These are phyloP conservation scores for Yamadazyma diddensiae DNA, from an alignment of 1,139 yeast species.

Conservation along the genomic window DNA sequence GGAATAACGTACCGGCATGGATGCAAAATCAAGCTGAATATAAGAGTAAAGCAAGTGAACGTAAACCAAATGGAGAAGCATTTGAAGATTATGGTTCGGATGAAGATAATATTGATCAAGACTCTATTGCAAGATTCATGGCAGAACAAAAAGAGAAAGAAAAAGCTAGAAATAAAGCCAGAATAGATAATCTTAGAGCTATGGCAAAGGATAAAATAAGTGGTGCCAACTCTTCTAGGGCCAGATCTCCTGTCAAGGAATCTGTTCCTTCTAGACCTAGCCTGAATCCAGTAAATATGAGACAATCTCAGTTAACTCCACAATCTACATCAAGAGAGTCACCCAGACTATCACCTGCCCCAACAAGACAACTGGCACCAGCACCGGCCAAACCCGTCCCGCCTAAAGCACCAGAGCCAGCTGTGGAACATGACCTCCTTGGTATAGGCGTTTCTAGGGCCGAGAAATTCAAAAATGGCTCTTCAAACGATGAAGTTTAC, in stretches of 20 bases:
- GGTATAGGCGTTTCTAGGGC: conserved; percentile 15
- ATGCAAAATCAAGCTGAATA: conserved; percentile 60
- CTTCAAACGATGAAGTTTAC: conserved; percentile 11
- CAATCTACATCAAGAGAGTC: neutral
- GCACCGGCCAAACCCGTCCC: conserved; percentile 2
- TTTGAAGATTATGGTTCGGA: conserved; percentile 43
- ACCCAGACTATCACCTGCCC: conserved; percentile 1
- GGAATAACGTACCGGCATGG: conserved; percentile 70
- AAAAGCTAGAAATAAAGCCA: conserved; percentile 28
- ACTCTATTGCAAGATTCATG: conserved; percentile 40
- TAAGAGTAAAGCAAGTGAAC: conserved; percentile 39
- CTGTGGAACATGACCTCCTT: conserved; percentile 24
- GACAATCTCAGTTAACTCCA: neutral
- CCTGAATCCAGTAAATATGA: conserved; percentile 4
- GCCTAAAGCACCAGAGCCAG: conserved; percentile 5
- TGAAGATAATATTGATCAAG: conserved; percentile 43
- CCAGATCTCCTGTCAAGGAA: conserved; percentile 7
- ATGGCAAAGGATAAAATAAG: conserved; percentile 18
- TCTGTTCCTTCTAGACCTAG: conserved; percentile 6
- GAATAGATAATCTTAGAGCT: conserved; percentile 22
- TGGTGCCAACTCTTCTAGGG: conserved; percentile 7
- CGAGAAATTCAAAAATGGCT: conserved; percentile 17
- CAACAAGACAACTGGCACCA: too few species aligned
- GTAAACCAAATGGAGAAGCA: conserved; percentile 32
- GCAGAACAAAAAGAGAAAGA: conserved; percentile 38